These are phyloP conservation scores for Stereum hirsutum DNA, from an alignment of 1,284 basidiomycete species.

Conservation along the genomic window DNA sequence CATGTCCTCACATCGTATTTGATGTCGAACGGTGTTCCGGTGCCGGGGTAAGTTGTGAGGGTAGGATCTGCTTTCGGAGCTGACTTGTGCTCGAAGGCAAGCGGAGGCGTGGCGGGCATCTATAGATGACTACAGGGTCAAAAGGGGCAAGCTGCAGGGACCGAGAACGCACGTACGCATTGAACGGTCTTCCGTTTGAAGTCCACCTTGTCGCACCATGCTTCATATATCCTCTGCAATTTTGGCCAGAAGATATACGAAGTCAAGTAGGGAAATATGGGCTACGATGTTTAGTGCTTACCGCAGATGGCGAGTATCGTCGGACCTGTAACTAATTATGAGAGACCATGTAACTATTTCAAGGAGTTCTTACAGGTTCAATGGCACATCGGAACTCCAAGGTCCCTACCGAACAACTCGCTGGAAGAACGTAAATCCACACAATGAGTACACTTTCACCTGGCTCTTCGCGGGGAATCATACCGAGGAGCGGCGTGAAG, in stretches of 20 bases:
- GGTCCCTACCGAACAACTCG: conserved; percentile 74
- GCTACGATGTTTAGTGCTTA: too few relatives aligned
- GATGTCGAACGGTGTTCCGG: conserved; percentile 32
- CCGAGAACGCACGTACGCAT: conserved; percentile 33
- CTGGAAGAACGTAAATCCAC: too few relatives aligned
- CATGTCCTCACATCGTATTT: too few relatives aligned
- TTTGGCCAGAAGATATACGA: too few relatives aligned
- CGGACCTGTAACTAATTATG: conserved; percentile 30
- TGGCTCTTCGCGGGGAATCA: too few relatives aligned
- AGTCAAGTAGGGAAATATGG: too few relatives aligned
- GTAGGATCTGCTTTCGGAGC: background rate
- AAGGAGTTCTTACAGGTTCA: conserved; percentile 55
- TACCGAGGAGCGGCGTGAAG: conserved; percentile 78
- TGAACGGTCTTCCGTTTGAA: conserved; percentile 51
- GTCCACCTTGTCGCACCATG: conserved; percentile 73
- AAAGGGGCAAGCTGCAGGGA: background rate
- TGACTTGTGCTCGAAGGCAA: conserved; percentile 17
- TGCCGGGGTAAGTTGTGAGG: background rate
- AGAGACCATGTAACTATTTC: conserved; percentile 2
- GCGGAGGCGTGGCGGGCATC: conserved; percentile 49
- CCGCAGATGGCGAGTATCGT: conserved; percentile 46
- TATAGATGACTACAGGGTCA: conserved; percentile 12
- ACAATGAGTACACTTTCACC: too few relatives aligned
- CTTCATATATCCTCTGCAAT: conserved; percentile 50
- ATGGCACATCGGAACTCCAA: conserved; percentile 75